Percentiles rank a stretch among this genome's conserved stretches.
Conservation (phyloP, 441 rosid species). For the Manihot esculenta region DNA sequence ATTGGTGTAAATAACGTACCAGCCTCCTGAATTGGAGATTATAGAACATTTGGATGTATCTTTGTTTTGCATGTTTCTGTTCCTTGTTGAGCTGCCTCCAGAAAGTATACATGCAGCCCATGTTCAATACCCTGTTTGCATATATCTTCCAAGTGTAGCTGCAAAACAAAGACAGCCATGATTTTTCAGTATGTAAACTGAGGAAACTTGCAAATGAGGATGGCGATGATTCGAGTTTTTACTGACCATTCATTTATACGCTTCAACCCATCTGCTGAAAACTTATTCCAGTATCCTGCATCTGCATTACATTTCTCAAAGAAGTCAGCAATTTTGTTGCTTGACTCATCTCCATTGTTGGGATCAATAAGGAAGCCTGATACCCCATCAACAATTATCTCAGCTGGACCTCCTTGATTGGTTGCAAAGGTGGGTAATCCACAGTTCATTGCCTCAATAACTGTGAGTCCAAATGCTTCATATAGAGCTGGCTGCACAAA, state of each 20-base stretch:
- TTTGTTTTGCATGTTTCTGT: conserved; percentile 76
- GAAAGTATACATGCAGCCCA: conserved; percentile 65
- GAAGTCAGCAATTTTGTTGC: conserved; percentile 67
- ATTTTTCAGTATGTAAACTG: not conserved
- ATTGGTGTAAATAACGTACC: conserved; percentile 34
- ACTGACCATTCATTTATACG: conserved; percentile 79
- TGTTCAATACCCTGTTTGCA: conserved; percentile 66
- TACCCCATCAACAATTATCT: conserved; percentile 75
- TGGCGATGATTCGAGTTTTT: not conserved
- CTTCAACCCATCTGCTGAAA: conserved; percentile 59
- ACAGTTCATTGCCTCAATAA: conserved; percentile 92
- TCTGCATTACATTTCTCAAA: conserved; percentile 60
- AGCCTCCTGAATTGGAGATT: conserved; percentile 63
- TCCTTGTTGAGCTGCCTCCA: conserved; percentile 75
- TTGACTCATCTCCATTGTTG: conserved; percentile 60
- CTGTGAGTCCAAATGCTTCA: conserved; percentile 93
- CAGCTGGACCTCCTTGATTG: conserved; percentile 91
- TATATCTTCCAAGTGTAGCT: conserved; percentile 98
- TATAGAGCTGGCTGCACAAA: conserved; percentile 89
- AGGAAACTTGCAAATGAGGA: too few relatives aligned
- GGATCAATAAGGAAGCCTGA: conserved; percentile 94
- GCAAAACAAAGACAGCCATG: conserved; percentile 19
- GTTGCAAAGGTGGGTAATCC: conserved; percentile 90
- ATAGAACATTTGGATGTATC: conserved; percentile 79
- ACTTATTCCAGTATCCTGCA: conserved; percentile 50